Conservation (phyloP, 2,329 filamentous ascomycete genomes). For the Cordyceps cicadae region DNA sequence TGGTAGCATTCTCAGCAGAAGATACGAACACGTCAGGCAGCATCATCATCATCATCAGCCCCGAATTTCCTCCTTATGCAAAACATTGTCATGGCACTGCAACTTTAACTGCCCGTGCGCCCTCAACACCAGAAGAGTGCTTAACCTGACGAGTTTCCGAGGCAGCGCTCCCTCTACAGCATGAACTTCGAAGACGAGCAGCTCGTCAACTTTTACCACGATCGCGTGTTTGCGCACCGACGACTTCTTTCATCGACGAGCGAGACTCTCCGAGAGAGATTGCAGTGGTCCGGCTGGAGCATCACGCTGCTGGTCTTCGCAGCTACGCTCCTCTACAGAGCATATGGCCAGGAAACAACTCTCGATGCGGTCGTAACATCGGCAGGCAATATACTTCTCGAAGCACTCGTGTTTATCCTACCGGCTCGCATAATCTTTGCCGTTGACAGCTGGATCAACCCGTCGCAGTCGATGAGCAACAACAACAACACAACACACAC, state of each 20-base stretch:
- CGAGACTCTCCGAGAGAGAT: constrained; percentile 23
- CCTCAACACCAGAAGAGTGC: neutral
- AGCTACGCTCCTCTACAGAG: constrained; percentile 26
- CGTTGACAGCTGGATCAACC: constrained; percentile 47
- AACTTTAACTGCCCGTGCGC: neutral
- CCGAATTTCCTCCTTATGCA: neutral
- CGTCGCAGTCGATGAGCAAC: constrained; percentile 31
- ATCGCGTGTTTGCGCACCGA: constrained; percentile 26
- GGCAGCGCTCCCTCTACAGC: constrained; percentile 18
- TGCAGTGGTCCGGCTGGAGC: constrained; percentile 28
- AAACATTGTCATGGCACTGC: constrained; percentile 3
- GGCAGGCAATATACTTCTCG: constrained; percentile 46
- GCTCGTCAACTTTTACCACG: constrained; percentile 29
- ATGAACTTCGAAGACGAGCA: constrained; percentile 27
- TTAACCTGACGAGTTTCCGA: neutral
- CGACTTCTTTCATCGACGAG: constrained; percentile 20
- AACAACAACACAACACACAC: constrained; percentile 39
- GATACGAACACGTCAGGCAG: neutral
- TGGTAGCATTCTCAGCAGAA: neutral
- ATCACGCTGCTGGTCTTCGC: constrained; percentile 26
- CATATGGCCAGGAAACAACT: constrained; percentile 25
- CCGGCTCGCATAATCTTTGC: constrained; percentile 51
- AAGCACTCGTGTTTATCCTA: constrained; percentile 46
- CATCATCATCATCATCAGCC: neutral
- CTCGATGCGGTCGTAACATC: constrained; percentile 21